Evolutionary conservation across 139 green algal species (phyloP).

Genomic region (Chlamydomonas sp.): DNA sequence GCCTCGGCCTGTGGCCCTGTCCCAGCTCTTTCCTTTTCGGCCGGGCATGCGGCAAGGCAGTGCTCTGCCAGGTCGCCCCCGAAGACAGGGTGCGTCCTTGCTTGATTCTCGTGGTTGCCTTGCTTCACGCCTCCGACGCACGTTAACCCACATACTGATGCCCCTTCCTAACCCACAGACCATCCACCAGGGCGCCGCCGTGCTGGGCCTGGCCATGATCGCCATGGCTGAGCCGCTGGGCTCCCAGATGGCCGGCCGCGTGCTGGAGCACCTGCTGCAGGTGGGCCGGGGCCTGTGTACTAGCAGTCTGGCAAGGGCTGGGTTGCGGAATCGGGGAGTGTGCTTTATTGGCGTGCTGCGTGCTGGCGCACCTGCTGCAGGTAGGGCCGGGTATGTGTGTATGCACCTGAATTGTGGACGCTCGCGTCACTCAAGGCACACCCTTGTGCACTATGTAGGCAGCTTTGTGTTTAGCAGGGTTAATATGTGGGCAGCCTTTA

Average conservation of each 20-base stretch:
- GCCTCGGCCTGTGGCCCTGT: too few relatives aligned
- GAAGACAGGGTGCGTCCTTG: neutral
- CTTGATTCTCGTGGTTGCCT: neutral
- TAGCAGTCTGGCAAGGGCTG: constrained; percentile 54
- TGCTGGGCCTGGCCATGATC: constrained; percentile 93
- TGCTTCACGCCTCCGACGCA: neutral
- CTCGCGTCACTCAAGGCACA: too few relatives aligned
- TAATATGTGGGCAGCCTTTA: neutral
- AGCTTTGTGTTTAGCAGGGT: too few relatives aligned
- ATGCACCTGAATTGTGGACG: too few relatives aligned
- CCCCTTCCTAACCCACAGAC: constrained; percentile 44
- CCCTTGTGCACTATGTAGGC: too few relatives aligned
- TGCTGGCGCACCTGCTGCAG: neutral
- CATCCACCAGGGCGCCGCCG: constrained; percentile 86
- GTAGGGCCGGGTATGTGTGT: too few relatives aligned
- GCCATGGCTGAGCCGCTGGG: constrained; percentile 97
- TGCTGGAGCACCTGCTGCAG: constrained; percentile 96
- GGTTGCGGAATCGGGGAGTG: too few relatives aligned
- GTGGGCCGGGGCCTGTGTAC: constrained; percentile 52
- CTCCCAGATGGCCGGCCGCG: constrained; percentile 84
- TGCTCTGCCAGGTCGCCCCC: too few relatives aligned
- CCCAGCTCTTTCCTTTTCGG: neutral
- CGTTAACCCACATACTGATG: neutral
- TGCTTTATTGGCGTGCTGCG: neutral
- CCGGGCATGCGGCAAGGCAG: too few relatives aligned